phyloP scores from a whole-genome alignment of 108 stramenopile genomes.

The Epipyxis sp. region DNA sequence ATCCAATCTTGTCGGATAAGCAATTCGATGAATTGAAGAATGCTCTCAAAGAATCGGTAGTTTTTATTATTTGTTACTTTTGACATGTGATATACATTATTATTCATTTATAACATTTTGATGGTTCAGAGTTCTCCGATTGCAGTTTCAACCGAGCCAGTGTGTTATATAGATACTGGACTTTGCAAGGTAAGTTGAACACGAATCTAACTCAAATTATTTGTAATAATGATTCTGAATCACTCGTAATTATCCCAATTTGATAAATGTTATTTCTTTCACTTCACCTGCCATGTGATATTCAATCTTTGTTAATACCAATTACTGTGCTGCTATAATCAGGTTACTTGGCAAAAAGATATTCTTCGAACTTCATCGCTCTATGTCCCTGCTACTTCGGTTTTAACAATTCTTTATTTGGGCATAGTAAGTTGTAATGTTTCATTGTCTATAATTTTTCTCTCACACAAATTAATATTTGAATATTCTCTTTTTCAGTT shows the following conservation, averaged over 20 bases:
- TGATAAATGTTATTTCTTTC: too few species aligned
- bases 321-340: too few species aligned
- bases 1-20: conserved; percentile 67
- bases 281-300: too few species aligned
- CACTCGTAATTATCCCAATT: too few species aligned
- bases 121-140: conserved; percentile 76
- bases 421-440: conserved; percentile 42
- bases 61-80: not conserved
- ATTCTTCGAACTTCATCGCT: conserved; percentile 75
- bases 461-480: too few species aligned
- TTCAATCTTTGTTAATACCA: too few species aligned
- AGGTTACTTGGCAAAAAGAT: conserved; percentile 75
- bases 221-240: too few species aligned
- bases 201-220: too few species aligned
- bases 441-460: too few species aligned
- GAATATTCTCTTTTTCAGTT: too few species aligned
- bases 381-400: conserved; percentile 73
- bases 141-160: conserved; percentile 77
- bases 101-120: conserved; percentile 45
- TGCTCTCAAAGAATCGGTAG: conserved; percentile 18
- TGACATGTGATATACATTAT: not conserved
- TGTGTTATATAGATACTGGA: conserved; percentile 92
- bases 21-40: conserved; percentile 80
- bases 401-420: conserved; percentile 63
- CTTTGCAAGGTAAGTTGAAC: conserved; percentile 67